phyloP scores from a whole-genome alignment of 2,329 filamentous ascomycete species.

The Pseudogymnoascus pannorum region DNA sequence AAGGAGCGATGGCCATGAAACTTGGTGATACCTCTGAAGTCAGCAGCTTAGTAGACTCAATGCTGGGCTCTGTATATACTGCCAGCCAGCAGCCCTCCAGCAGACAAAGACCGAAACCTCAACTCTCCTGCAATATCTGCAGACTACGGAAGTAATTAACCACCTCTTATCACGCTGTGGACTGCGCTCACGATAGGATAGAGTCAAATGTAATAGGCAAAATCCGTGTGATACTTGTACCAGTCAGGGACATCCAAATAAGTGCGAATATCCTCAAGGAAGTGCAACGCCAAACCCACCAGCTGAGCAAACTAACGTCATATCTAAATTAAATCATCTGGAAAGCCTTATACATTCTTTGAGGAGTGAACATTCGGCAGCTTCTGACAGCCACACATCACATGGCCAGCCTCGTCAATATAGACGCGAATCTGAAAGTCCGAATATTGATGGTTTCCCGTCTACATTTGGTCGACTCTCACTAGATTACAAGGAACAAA shows the following conservation, averaged over 20 bases:
- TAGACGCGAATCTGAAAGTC: slow-evolving; percentile 1
- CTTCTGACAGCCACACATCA: background rate
- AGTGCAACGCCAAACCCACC: slow-evolving; percentile 33
- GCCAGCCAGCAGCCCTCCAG: background rate
- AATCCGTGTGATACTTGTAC: slow-evolving; percentile 46
- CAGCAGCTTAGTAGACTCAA: background rate
- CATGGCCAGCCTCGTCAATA: background rate
- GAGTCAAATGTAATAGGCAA: slow-evolving; percentile 44
- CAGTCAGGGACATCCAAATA: slow-evolving; percentile 40
- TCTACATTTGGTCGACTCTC: slow-evolving; percentile 19
- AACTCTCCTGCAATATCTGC: slow-evolving; percentile 24
- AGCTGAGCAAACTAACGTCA: slow-evolving; percentile 39
- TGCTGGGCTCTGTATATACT: background rate
- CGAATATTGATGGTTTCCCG: background rate
- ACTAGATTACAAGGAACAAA: slow-evolving; percentile 32
- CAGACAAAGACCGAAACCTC: slow-evolving; percentile 13
- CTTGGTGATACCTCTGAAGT: background rate
- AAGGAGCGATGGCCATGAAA: background rate
- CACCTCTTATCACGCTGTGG: background rate
- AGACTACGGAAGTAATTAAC: slow-evolving; percentile 21
- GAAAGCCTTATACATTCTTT: slow-evolving; percentile 49
- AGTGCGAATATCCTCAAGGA: slow-evolving; percentile 37
- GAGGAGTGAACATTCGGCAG: slow-evolving; percentile 29
- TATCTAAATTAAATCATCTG: slow-evolving; percentile 44
- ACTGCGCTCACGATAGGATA: slow-evolving; percentile 7